Conservation (phyloP, 2,329 filamentous ascomycete genomes). For the Rhytidhysteron rufulum region DNA sequence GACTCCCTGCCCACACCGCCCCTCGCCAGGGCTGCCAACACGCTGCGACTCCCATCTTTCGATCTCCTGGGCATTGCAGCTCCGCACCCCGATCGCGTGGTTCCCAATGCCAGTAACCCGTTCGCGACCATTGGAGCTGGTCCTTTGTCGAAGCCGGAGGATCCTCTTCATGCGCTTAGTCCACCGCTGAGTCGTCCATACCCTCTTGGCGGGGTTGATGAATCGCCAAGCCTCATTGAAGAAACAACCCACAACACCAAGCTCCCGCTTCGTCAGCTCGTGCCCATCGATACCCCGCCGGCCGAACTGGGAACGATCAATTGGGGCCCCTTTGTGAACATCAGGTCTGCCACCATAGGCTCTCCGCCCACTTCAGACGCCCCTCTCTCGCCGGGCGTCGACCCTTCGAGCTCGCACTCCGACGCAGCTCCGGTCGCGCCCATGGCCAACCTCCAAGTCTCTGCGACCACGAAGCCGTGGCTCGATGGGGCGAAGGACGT, state of each 20-base stretch:
- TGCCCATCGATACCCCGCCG: slow-evolving; percentile 45
- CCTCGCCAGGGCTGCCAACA: background rate
- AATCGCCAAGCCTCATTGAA: slow-evolving; percentile 14
- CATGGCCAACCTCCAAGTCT: too few species aligned
- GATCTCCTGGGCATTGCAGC: slow-evolving; percentile 49
- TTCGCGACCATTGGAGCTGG: slow-evolving; percentile 33
- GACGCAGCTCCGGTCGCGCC: slow-evolving; percentile 14
- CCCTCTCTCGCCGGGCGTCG: too few species aligned
- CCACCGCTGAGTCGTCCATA: slow-evolving; percentile 19
- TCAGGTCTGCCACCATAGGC: slow-evolving; percentile 32
- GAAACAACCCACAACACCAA: slow-evolving; percentile 24
- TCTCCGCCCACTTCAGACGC: slow-evolving; percentile 40
- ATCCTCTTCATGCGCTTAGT: slow-evolving; percentile 38
- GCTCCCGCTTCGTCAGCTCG: slow-evolving; percentile 24
- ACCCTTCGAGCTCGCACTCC: slow-evolving; percentile 22
- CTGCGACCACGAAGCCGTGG: slow-evolving; percentile 26
- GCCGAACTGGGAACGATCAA: slow-evolving; percentile 38
- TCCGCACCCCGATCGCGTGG: slow-evolving; percentile 42
- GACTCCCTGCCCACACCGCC: slow-evolving; percentile 11
- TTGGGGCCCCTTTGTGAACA: slow-evolving; percentile 37
- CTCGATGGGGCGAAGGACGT: slow-evolving; percentile 24
- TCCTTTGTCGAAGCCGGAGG: slow-evolving; percentile 36
- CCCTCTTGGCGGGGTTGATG: slow-evolving; percentile 15
- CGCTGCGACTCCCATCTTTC: slow-evolving; percentile 52
- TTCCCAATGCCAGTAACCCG: slow-evolving; percentile 16